Base-by-base conservation (phyloP, 139 green algal genomes). In the Coelastrella sp. region DNA sequence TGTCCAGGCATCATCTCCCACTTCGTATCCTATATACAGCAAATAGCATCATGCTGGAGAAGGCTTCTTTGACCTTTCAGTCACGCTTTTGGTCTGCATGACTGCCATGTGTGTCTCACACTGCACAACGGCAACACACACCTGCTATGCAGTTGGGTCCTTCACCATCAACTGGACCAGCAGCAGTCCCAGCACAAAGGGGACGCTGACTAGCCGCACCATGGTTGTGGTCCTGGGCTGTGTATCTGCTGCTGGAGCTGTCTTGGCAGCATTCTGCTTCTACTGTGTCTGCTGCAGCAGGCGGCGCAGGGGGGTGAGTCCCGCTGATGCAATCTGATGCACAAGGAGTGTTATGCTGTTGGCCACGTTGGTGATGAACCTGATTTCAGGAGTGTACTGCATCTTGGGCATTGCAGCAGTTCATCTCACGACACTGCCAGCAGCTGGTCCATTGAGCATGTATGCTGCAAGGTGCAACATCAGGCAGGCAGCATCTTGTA, bases 271-370 rank as follows among this genome's bases (percentile, higher is more conserved):
- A 19, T 25, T 72, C 35, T 91, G 87, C 76, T 86, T 91, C 35
- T 91, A 79, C 35, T 80, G 49, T 66, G 59, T 91, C 19, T 91
- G 78, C 61, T 91, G 87, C 78, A 75, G 59, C 58, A n/a, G 85
- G 58, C 85, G 85, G 9, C 85, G 85, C 57, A 75, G 85, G 35
- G 85, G 73, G 85, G 85, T 84, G 59, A 63, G 85, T 80, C 8
- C 4, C 6, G 10, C 25, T 80, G 25, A 5, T 49, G 35, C 35
- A 49, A 49, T 49, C 35, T 49, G 35, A 49, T 49, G 35, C 35
- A 49, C 35, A 49, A 49, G 35, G 35, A 49, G 35, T 49, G 35
- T 49, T 49, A 49, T 49, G 35, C 35, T 49, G 35, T 49, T 49
- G 35, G 35, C 35, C 35, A 49, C 35, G 35, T 49, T 49, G 35